Conservation (phyloP, 345 rosid species). For the Turnera subulata region DNA sequence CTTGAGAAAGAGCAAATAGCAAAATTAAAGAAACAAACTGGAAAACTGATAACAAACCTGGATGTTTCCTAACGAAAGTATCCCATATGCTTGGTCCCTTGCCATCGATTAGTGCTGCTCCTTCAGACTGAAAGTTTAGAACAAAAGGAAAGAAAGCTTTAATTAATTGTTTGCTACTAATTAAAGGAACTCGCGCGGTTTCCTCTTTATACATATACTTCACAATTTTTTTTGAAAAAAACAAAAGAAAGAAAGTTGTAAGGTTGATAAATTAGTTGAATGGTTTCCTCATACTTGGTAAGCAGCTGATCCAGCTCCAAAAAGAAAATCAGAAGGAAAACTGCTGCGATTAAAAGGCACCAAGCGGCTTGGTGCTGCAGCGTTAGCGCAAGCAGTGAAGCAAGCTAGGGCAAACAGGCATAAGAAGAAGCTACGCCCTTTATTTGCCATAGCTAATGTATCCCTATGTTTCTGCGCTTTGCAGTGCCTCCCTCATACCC, state of each 20-base stretch:
- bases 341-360: conserved; percentile 10
- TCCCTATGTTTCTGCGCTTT: too few relatives aligned
- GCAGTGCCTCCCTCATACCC: too few relatives aligned
- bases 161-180: neutral
- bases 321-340: conserved; percentile 18
- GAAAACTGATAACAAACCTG: neutral
- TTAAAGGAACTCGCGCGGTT: too few relatives aligned
- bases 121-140: conserved; percentile 14
- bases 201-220: neutral
- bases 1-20: too few relatives aligned
- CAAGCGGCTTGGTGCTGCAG: neutral
- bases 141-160: too few relatives aligned
- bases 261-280: neutral
- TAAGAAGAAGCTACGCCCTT: neutral
- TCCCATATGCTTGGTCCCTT: conserved; percentile 25
- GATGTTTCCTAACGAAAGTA: conserved; percentile 13
- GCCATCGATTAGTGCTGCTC: conserved; percentile 12
- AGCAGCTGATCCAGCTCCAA: conserved; percentile 25
- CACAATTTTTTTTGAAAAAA: too few relatives aligned
- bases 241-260: neutral
- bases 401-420: neutral
- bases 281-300: conserved; percentile 12
- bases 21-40: neutral
- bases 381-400: neutral
- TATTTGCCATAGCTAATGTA: too few relatives aligned